Conservation (phyloP, 306 rosid genomes). For the Trichosanthes cucumerina region DNA sequence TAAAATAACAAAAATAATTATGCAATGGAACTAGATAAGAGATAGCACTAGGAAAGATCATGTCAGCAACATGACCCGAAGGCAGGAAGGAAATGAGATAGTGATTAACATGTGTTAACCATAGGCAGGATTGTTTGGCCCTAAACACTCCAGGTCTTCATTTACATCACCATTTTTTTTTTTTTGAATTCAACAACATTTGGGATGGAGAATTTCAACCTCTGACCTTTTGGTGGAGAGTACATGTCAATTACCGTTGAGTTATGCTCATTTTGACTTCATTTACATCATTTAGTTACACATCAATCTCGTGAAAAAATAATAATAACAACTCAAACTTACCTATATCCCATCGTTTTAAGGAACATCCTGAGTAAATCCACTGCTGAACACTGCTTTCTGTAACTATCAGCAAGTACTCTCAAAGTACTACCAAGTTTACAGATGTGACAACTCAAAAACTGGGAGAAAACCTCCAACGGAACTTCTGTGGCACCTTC, state of each 20-base stretch:
- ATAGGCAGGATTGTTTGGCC: not conserved
- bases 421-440: conserved; percentile 62
- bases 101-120: not conserved
- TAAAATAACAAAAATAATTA: not conserved
- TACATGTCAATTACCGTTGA: no score
- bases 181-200: no score
- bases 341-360: conserved; percentile 69
- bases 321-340: conserved; percentile 13
- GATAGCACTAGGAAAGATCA: not conserved
- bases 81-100: not conserved
- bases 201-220: no score
- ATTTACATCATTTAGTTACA: not conserved
- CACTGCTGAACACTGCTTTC: conserved; percentile 69
- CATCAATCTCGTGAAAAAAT: not conserved
- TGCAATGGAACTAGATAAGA: not conserved
- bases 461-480: conserved; percentile 64
- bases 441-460: conserved; percentile 46
- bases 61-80: not conserved
- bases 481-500: conserved; percentile 78
- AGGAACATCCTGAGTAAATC: conserved; percentile 86
- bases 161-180: not conserved
- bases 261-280: not conserved
- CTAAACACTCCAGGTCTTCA: not conserved
- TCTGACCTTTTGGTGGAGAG: no score
- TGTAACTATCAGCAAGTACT: conserved; percentile 76